Percentiles rank a stretch among this genome's conserved stretches.
These are phyloP conservation scores for Rosellinia necatrix DNA, from an alignment of 2,329 filamentous ascomycete genomes.

Conservation along the genomic window DNA sequence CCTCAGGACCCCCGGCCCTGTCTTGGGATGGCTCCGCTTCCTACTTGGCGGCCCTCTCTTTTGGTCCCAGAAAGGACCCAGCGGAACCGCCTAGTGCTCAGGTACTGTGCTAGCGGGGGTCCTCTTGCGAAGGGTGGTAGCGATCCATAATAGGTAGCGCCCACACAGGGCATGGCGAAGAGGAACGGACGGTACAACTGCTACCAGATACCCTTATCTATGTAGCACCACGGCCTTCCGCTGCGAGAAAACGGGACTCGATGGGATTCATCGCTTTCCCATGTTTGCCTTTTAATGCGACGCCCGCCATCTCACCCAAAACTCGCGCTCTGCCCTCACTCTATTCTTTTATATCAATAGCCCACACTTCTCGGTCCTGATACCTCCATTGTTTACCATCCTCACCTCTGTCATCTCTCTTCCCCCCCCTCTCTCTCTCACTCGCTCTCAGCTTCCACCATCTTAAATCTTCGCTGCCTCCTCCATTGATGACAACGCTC, in stretches of 20 bases:
- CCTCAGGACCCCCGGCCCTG: constrained; percentile 6
- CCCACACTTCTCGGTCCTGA: too few species aligned
- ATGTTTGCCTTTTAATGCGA: constrained; percentile 39
- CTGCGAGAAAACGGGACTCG: constrained; percentile 32
- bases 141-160: constrained; percentile 6
- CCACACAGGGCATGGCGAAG: constrained; percentile 2
- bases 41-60: constrained; percentile 21
- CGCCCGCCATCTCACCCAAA: too few species aligned
- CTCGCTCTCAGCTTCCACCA: too few species aligned
- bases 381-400: too few species aligned
- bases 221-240: constrained; percentile 19
- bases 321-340: neutral
- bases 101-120: constrained; percentile 21
- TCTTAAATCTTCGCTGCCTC: too few species aligned
- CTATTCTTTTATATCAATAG: too few species aligned
- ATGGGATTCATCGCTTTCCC: constrained; percentile 43
- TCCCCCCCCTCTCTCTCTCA: too few species aligned
- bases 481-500: too few species aligned
- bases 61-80: constrained; percentile 19
- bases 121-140: neutral
- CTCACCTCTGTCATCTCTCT: too few species aligned
- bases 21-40: constrained; percentile 13
- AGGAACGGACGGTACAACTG: constrained; percentile 6
- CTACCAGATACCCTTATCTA: constrained; percentile 12
- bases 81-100: constrained; percentile 16